Evolutionary conservation across 2,329 filamentous ascomycete genomes (phyloP), one percentile per base, ranked within the genome.

Genomic region (Neofusicoccum laricinum): DNA sequence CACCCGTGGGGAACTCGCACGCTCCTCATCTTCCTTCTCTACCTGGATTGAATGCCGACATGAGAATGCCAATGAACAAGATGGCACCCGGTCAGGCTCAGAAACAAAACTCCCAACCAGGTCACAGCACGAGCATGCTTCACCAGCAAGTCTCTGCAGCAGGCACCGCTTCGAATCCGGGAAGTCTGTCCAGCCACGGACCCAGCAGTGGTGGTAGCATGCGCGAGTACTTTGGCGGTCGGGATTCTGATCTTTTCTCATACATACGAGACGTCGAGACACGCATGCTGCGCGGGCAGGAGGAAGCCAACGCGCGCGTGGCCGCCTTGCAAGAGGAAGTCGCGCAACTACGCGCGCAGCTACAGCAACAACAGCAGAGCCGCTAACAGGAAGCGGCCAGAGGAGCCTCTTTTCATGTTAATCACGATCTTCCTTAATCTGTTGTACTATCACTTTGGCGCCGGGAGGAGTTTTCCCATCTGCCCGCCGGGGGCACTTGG

Each of bases 211-310:
- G 80, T 15, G 85, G 85, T 66, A 88, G 86, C 71, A 86, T 86
- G 68, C 86, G 85, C 66, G 92, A 91, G 69, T 82, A 92, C 66
- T 89, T 92, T 74, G 71, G 70, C 80, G 86, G 61, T 78, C 70
- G 72, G 14, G 65, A 68, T 8, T 66, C 73, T 32, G 88, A 87
- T 46, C 79, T 93, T 8, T 92, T 89, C 89, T 79, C 83, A 3
- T 92, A 92, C 70, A 85, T 93, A 38, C 87, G 91, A 64, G 84
- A 82, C 17, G 80, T 94, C 57, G 90, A 94, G 71, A 84, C 71
- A 38, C 75, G 78, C 17, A 79, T 82, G 73, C 73, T 74, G 17
- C 70, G 77, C 30, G 80, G 80, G 75, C 76, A 79, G 64, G 79
- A 82, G 68, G 81, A 83, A 64, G 79, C 82, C 67, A 79, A 80